Evolutionary conservation across 331 rosid species (phyloP), one percentile per base, ranked within the genome.

Genomic region (Ulmus americana): DNA sequence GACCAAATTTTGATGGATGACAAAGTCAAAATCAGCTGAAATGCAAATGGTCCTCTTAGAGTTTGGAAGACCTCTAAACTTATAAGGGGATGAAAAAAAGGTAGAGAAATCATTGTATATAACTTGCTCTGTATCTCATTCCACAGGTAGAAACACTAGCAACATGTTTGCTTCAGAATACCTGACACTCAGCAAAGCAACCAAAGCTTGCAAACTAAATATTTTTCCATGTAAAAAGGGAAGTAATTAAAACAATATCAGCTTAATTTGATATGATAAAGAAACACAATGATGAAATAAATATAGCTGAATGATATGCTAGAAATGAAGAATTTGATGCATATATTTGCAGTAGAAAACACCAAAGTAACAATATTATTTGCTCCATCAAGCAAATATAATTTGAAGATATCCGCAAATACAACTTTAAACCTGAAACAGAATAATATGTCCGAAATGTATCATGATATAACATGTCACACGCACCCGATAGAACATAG

Each of bases 401-500:
- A 70, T 35, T 61, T 41, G 55, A 38, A 75, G 55, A 71, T 13
- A 38, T 61, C 48, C 35, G 44, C 14, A 68, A 70, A 73, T 76
- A 81, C 81, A 76, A 77, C 44, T 72, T 60, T 65, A 55, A 22
- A 46, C 67, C 59, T 66, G 75, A 59, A 61, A 59, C 61, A 51
- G 38, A 71, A 70, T 64, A 64, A 68, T 28, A 64, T 50, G 40
- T 45, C 61, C 70, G 72, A 41, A 65, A 67, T 51, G 60, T 67
- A 79, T 68, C 42, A 74, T 68, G 72, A 76, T 64, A 72, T 28
- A 74, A 74, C 70, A 62, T 65, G 35, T 72, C 74, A 79, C 69
- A 77, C 71, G 78, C 84, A 80, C 90, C 85, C 8, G 83, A 72
- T 65, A 80, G 73, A 77, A 71, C 79, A 70, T 73, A 54, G 74